Conservation (phyloP, 2,329 filamentous ascomycete genomes). For the Neofusicoccum ribis region DNA sequence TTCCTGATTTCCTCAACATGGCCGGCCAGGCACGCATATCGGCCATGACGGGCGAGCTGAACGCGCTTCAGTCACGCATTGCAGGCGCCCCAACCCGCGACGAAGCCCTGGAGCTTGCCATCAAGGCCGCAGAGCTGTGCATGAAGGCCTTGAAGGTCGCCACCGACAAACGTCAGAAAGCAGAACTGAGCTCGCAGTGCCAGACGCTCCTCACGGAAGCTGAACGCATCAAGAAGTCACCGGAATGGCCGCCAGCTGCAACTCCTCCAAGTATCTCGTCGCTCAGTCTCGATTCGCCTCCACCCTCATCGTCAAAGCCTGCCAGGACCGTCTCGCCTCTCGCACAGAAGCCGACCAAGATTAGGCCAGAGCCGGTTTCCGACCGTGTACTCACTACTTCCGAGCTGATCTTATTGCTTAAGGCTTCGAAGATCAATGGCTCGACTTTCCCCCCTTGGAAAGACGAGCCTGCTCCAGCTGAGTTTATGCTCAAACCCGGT, state of each 20-base stretch:
- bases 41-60: conserved; percentile 7
- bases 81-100: conserved; percentile 53
- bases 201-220: conserved; percentile 69
- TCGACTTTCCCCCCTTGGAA: conserved; percentile 85
- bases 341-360: not conserved
- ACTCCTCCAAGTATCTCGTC: not conserved
- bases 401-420: conserved; percentile 74
- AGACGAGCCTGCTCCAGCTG: conserved; percentile 56
- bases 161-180: conserved; percentile 62
- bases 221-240: conserved; percentile 68
- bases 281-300: not conserved
- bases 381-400: conserved; percentile 63
- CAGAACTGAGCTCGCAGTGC: conserved; percentile 67
- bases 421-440: conserved; percentile 77
- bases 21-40: not conserved
- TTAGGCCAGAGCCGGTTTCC: conserved; percentile 36
- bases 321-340: not conserved
- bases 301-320: not conserved
- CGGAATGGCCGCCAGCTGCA: conserved; percentile 26
- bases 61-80: conserved; percentile 45
- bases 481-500: conserved; percentile 60
- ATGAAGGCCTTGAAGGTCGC: conserved; percentile 72
- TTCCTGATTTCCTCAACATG: conserved; percentile 7
- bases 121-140: conserved; percentile 76
- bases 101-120: conserved; percentile 72